Base-by-base conservation (phyloP, 176 grass and related monocot genomes). In the maize (Zea mays) region DNA sequence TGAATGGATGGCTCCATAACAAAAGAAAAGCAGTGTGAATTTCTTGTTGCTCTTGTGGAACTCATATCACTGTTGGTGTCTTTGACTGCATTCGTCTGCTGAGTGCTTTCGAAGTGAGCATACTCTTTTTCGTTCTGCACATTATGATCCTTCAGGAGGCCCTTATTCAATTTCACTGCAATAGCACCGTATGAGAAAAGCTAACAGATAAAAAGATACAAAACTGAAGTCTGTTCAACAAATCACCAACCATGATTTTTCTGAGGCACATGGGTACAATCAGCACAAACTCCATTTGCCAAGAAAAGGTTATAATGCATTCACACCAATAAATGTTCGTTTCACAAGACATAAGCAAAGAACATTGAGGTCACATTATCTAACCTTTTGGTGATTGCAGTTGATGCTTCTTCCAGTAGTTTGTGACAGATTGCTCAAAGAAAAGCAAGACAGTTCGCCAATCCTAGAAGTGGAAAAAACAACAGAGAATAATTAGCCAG, bases 391-490 rank as follows among this genome's bases (percentile, higher is more conserved):
- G 65, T 43, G 39, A 67, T 60, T 81, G 76, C 6, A 21, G 43
- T 70, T 78, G 27, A 80, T 85, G 73, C 65, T 82, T 76, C 73
- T 92, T 84, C 95, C 95, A 98, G 82, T 82, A 86, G 19, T 82
- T 82, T 78, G 46, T 88, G 14, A 92, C 73, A 69, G 87, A 77
- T 84, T 80, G 62, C 76, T 98, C 95, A 88, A 94, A 85, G 83
- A 94, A 98, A 86, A 82, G 81, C 83, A 98, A 92, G 72, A 94
- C 72, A 84, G 44, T 76, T 81, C 78, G 77, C 88, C 87, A 98
- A 40, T 98, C 91, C 95, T 98, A 72, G 38, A 69, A 65, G 49
- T 68, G 50, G 55, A 41, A 35, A 65, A 61, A 77, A 66, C 10
- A 58, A 71, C 16, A 41, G 44, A 72, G 57, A 67, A 42, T 68